Conservation (phyloP, 805 yeast genomes). For the Suhomyces vadensis region DNA sequence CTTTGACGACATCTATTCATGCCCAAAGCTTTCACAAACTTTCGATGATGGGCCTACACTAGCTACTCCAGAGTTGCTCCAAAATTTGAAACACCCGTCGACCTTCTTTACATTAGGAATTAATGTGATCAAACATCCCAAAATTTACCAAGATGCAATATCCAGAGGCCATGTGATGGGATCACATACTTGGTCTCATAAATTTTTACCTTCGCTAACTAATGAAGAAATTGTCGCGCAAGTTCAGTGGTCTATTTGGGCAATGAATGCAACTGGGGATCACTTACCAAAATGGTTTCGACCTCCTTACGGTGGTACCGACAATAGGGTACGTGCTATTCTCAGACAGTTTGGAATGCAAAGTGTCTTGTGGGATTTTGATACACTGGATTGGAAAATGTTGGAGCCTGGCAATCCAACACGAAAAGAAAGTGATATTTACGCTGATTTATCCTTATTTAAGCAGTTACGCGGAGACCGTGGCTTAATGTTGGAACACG, state of each 20-base stretch:
- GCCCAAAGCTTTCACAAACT: conserved; percentile 76
- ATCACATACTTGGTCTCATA: conserved; percentile 92
- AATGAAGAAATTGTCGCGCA: conserved; percentile 88
- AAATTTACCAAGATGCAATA: conserved; percentile 58
- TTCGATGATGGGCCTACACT: conserved; percentile 95
- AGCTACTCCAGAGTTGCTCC: conserved; percentile 61
- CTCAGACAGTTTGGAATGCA: conserved; percentile 84
- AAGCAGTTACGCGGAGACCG: conserved; percentile 22
- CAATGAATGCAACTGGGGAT: conserved; percentile 90
- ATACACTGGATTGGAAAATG: conserved; percentile 88
- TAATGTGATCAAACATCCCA: conserved; percentile 76
- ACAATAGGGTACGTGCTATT: conserved; percentile 78
- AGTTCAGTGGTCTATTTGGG: conserved; percentile 95
- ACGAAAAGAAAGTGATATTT: conserved; percentile 54
- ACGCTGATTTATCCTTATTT: conserved; percentile 59
- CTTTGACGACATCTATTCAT: conserved; percentile 73
- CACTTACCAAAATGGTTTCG: conserved; percentile 91
- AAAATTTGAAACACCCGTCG: conserved; percentile 51
- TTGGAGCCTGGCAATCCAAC: conserved; percentile 35
- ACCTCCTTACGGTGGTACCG: conserved; percentile 96
- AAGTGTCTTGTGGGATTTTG: conserved; percentile 88
- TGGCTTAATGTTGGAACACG: conserved; percentile 89
- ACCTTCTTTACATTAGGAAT: conserved; percentile 88
- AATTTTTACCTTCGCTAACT: conserved; percentile 70
- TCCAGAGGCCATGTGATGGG: conserved; percentile 76